Base-by-base conservation (phyloP, 768 basidiomycete species). In the Mrakia gelida region DNA sequence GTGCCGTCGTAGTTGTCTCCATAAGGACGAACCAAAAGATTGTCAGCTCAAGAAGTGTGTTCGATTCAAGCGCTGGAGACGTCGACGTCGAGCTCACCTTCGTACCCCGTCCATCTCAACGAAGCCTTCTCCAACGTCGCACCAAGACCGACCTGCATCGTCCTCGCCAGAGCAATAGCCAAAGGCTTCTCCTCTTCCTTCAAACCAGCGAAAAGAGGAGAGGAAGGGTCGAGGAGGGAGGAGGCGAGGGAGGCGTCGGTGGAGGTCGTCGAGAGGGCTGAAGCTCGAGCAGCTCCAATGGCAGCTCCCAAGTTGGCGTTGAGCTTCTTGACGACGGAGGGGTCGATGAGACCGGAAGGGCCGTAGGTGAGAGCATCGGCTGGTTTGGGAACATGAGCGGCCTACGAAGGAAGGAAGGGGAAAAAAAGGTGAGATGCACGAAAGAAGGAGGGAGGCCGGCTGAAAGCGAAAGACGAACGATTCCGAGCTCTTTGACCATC, bases 1-100 rank as follows among this genome's bases (percentile, higher is more conserved):
- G 78, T 79, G 1, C 78, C 78, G 34, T 70, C 78, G 34, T n/a
- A 79, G 65, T 75, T 79, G 49, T 79, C 77, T 78, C 8, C 43
- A 41, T n/a, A 13, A 2, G 13, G 38, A 75, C 67, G 45, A 10
- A 49, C 2, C 0, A 6, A 38, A 8, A 38, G 9, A 10, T 45
- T 7, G 34, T 28, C 56, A 49, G 32, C 7, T 56, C 63, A 38
- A 38, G 38, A 26, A 49, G 71, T 8, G 10, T 16, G 71, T 32
- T 32, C 43, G 30, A 34, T 49, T n/a, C 28, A 13, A 21, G 18
- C 18, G 49, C 11, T n/a, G 34, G 13, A n/a, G 13, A 52, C 28
- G 54, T 28, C 45, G 15, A 4, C 49, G 16, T 21, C 21, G 30
- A 21, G 30, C 71, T 34, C 26, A 78, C 77, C 78, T 63, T 79